phyloP scores from a whole-genome alignment of 352 stramenopile species.

The Globisporangium viniferum region DNA sequence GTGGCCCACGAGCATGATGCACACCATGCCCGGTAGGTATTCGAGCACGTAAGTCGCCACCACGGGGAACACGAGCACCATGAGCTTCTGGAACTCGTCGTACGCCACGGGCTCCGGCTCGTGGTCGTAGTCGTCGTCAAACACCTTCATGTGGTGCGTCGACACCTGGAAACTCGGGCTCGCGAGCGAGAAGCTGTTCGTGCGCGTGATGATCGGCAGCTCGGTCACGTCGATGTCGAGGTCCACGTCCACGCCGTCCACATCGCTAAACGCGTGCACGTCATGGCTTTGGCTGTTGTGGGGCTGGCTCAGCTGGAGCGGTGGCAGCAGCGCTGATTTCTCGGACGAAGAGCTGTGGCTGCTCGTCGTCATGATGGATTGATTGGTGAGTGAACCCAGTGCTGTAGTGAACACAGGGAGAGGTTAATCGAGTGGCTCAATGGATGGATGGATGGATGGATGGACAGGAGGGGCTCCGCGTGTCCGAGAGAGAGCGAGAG shows the following conservation, averaged over 20 bases:
- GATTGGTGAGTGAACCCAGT: too few relatives aligned
- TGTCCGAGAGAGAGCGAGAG: too few relatives aligned
- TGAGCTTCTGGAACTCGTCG: conserved; percentile 37
- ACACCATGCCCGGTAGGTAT: conserved; percentile 47
- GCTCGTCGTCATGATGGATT: background rate
- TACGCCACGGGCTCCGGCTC: conserved; percentile 19
- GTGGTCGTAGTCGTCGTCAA: conserved; percentile 37
- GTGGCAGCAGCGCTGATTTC: conserved; percentile 7
- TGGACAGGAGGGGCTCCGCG: too few relatives aligned
- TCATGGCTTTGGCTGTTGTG: background rate
- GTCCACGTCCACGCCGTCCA: conserved; percentile 16
- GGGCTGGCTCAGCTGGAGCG: background rate
- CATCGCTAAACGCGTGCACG: too few relatives aligned
- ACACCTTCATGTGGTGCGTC: conserved; percentile 37
- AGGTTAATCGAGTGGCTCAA: too few relatives aligned
- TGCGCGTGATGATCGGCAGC: conserved; percentile 47
- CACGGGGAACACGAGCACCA: conserved; percentile 46
- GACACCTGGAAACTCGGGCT: conserved; percentile 47
- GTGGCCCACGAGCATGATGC: conserved; percentile 64
- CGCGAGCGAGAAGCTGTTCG: conserved; percentile 43
- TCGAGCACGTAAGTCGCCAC: conserved; percentile 24
- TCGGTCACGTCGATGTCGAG: conserved; percentile 22
- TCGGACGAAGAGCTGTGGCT: background rate
- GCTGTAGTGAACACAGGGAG: background rate
- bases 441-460: background rate